Base-by-base conservation (phyloP, 805 yeast species). In the Starmerella asiatica region DNA sequence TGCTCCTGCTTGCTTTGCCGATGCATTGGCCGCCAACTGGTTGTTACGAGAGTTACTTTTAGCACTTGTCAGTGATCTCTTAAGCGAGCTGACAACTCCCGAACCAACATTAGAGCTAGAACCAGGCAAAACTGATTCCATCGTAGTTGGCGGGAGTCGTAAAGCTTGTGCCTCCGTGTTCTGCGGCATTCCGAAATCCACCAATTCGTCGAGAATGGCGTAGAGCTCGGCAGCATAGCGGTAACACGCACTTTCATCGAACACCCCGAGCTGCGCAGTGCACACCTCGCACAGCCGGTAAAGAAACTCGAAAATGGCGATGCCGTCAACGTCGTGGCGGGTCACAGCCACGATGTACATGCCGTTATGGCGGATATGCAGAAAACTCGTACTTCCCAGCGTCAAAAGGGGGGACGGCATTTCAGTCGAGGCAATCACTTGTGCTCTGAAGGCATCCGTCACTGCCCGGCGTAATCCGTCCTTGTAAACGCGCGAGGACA, bases 301-400 rank as follows among this genome's bases (percentile, higher is more conserved):
- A 18, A 88, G 61, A 52, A 79, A 82, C 62, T 88, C 96, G 54
- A 85, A 72, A 1, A 86, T 71, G 3, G 75, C 58, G 1, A 85
- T 73, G 26, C 86, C 85, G 56, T 88, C 95, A 28, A 78, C 82
- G 55, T 88, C 91, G 32, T 84, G 77, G 46, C 96, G 70, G 1
- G 93, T 74, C n/a, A 86, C 85, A 0, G 86, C 93, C 9, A 86
- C 93, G 7, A 84, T 52, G 79, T 93, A 91, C 14, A 88, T 51
- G 37, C 68, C 63, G 12, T 67, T 65, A 42, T 65, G 64, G 47
- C 72, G 73, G 35, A 82, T 76, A 54, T 84, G 86, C 39, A 84
- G 68, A 55, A 88, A 91, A 0, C 94, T 79, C 0, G 97, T 91
- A 0, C 94, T 82, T 1, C 97, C 97, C 32, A 91, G 61, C 0